Evolutionary conservation across 352 stramenopile genomes (phyloP), one percentile per base, ranked within the genome.

Genomic region (Phytophthora syringae): DNA sequence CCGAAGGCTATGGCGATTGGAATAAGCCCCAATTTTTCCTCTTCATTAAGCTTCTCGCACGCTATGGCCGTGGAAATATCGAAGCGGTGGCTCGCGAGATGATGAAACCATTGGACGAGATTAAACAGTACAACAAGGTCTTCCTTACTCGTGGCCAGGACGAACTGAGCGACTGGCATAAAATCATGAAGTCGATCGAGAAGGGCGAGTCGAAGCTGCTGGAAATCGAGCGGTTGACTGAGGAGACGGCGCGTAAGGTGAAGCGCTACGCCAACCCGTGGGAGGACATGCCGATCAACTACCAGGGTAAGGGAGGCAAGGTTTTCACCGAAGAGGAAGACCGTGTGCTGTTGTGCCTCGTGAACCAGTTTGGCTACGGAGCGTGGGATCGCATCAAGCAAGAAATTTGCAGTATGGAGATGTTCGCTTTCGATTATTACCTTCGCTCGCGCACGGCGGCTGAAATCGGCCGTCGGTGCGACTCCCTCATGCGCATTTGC

Each of bases 401-500:
- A 43, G 96, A 99, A 75, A 99, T 99, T 27, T 90, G 88, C 52
- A 82, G 84, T 20, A 76, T 93, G 32, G 84, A 94, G 49, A 81
- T 88, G 75, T 99, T 99, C 68, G 86, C 97, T 15, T 99, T 99
- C 48, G 97, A 99, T 65, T 99, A 98, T 85, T 99, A 99, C 72
- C 97, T 99, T 73, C 98, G 98, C 36, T 99, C 93, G 11, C 87
- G 97, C 40, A 98, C 91, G 13, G 89, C 95, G 1, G 86, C 87
- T 6, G 97, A 99, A 69, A 97, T 99, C 34, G 95, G 98, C 27
- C 96, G 97, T 43, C 93, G 97, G 12, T 98, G 96, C 52, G 97
- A 99, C 60, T 73, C 92, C 0, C 71, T 99, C 16, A 98, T 99
- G 73, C 90, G 91, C 12, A 94, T 98, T 67, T 96, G 97, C 16